Evolutionary conservation across 192 early-diverging fungal species (phyloP).

Genomic region (Backusella sp.): DNA sequence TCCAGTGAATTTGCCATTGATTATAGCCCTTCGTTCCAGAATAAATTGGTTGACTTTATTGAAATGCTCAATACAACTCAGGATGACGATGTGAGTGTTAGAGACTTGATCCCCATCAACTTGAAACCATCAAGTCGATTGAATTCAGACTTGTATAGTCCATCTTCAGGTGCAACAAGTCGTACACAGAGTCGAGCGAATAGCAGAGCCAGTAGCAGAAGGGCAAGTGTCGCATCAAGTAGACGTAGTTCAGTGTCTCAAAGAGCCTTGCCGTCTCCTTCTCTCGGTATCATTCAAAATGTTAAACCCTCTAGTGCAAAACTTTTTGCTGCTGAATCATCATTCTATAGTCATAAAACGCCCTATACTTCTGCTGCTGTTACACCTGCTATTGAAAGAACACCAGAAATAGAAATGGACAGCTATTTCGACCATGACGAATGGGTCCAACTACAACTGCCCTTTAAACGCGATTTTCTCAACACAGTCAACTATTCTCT

Average conservation of each 20-base stretch:
- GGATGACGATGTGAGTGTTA: slow-evolving; percentile 28
- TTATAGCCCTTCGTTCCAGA: background rate
- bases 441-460: background rate
- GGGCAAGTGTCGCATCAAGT: slow-evolving; percentile 4
- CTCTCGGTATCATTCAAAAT: background rate
- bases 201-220: slow-evolving; percentile 2
- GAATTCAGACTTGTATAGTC: background rate
- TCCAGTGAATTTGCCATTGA: slow-evolving; percentile 19
- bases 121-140: slow-evolving; percentile 29
- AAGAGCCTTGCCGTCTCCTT: background rate
- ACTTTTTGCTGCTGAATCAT: background rate
- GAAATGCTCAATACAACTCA: background rate
- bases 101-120: slow-evolving; percentile 34
- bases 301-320: background rate
- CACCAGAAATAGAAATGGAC: background rate
- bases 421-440: background rate
- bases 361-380: slow-evolving; percentile 22
- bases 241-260: background rate
- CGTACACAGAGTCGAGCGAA: background rate
- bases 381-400: slow-evolving; percentile 1
- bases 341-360: slow-evolving; percentile 13
- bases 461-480: background rate
- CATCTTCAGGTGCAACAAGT: background rate
- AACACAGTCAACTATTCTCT: background rate
- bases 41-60: background rate